These are phyloP conservation scores for Neurospora sp. DNA, from an alignment of 495 filamentous ascomycete species.

Conservation along the genomic window DNA sequence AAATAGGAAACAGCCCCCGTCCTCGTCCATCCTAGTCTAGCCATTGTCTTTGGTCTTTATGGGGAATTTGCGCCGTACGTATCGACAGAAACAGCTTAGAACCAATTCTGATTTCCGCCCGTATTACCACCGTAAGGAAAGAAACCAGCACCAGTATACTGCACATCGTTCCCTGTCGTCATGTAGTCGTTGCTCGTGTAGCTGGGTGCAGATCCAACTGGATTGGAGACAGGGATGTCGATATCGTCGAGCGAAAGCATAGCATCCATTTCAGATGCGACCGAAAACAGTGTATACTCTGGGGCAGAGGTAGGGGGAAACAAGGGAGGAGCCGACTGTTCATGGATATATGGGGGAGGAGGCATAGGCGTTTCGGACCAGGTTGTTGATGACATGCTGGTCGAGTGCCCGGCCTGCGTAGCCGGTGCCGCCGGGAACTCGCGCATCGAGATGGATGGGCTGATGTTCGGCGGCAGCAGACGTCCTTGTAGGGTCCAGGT, in stretches of 20 bases:
- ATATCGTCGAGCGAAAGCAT: background rate
- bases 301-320: background rate
- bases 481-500: conserved; percentile 5
- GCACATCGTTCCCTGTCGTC: background rate
- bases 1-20: background rate
- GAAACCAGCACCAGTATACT: background rate
- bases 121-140: background rate
- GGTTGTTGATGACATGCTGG: background rate
- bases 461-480: background rate
- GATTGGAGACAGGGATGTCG: background rate
- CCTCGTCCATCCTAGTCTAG: background rate
- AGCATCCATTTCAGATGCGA: background rate
- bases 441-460: background rate
- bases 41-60: background rate
- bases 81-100: background rate
- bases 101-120: background rate
- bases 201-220: background rate
- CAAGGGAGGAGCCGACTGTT: background rate
- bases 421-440: background rate
- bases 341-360: background rate
- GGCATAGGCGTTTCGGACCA: background rate
- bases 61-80: background rate
- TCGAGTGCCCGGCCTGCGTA: background rate
- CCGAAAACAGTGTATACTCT: background rate
- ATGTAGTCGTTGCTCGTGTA: background rate